Conservation (phyloP, 352 stramenopile genomes). For the Phytophthora multivora region DNA sequence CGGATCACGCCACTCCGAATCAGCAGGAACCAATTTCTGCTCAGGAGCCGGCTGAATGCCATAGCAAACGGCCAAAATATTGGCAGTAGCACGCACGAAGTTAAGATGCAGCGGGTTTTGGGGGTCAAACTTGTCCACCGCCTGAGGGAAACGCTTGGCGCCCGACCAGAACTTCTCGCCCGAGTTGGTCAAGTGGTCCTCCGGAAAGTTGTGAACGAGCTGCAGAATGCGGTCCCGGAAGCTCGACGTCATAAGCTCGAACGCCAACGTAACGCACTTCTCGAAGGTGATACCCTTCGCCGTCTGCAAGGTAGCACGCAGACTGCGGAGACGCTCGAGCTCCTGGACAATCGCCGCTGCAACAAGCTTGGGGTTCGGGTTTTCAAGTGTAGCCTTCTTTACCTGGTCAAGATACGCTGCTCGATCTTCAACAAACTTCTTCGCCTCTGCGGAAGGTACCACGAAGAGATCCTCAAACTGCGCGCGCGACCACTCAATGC, state of each 20-base stretch:
- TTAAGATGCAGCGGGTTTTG: constrained; percentile 73
- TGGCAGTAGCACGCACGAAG: constrained; percentile 79
- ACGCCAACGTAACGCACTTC: constrained; percentile 70
- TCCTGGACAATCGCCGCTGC: constrained; percentile 74
- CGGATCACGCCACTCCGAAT: constrained; percentile 82
- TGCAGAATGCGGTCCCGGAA: constrained; percentile 92
- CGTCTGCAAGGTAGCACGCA: constrained; percentile 62
- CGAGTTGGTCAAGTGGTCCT: constrained; percentile 83
- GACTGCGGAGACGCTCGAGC: constrained; percentile 62
- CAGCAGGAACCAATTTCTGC: constrained; percentile 69
- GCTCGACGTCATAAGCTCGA: constrained; percentile 73
- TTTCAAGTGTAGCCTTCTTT: constrained; percentile 68
- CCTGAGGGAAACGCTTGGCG: constrained; percentile 83
- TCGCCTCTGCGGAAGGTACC: constrained; percentile 76
- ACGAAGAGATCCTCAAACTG: constrained; percentile 90
- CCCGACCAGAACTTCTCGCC: constrained; percentile 87
- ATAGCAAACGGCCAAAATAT: constrained; percentile 83
- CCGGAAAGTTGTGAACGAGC: constrained; percentile 83
- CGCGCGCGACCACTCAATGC: constrained; percentile 98
- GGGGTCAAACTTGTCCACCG: constrained; percentile 64
- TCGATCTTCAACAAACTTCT: constrained; percentile 86
- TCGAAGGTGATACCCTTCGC: constrained; percentile 68
- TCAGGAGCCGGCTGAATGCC: constrained; percentile 75
- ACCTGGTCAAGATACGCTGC: constrained; percentile 79
- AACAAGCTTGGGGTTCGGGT: constrained; percentile 74